Evolutionary conservation across 257 asterid genomes (phyloP).

Genomic region (Fraxinus americana): DNA sequence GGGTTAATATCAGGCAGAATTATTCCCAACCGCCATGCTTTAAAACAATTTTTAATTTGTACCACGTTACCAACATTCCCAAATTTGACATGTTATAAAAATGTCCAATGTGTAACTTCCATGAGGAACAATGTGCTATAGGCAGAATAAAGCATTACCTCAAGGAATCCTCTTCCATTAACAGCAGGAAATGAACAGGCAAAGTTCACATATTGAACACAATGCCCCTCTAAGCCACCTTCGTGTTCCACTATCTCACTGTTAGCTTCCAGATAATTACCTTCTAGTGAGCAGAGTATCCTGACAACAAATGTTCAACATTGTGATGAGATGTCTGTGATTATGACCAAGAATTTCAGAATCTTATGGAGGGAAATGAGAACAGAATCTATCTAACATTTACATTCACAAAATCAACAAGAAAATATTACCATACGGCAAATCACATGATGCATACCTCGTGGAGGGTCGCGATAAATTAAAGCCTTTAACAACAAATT

Average conservation of each 20-base stretch:
- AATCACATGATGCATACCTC: constrained; percentile 44
- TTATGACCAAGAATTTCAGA: constrained; percentile 7
- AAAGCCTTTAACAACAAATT: constrained; percentile 60
- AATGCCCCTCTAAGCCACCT: constrained; percentile 22
- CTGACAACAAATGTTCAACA: constrained; percentile 29
- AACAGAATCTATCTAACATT: not conserved
- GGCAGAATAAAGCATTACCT: constrained; percentile 44
- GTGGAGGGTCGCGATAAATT: constrained; percentile 56
- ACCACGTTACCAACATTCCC: not conserved
- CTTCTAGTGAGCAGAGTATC: constrained; percentile 49
- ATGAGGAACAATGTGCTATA: constrained; percentile 8
- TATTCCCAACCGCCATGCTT: not conserved
- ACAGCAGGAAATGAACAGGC: constrained; percentile 56
- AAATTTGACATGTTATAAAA: constrained; percentile 18
- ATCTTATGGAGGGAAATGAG: constrained; percentile 5
- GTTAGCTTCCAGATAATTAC: constrained; percentile 42
- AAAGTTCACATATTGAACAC: constrained; percentile 42
- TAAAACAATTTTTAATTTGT: not conserved
- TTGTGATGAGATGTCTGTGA: constrained; percentile 1
- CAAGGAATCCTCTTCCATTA: constrained; percentile 76
- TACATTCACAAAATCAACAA: not conserved
- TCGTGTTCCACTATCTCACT: constrained; percentile 24
- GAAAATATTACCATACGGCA: constrained; percentile 10
- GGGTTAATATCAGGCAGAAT: not conserved
- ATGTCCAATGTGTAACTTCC: too few species aligned